phyloP scores from a whole-genome alignment of 257 asterid species.

The Leptodermis oblonga region DNA sequence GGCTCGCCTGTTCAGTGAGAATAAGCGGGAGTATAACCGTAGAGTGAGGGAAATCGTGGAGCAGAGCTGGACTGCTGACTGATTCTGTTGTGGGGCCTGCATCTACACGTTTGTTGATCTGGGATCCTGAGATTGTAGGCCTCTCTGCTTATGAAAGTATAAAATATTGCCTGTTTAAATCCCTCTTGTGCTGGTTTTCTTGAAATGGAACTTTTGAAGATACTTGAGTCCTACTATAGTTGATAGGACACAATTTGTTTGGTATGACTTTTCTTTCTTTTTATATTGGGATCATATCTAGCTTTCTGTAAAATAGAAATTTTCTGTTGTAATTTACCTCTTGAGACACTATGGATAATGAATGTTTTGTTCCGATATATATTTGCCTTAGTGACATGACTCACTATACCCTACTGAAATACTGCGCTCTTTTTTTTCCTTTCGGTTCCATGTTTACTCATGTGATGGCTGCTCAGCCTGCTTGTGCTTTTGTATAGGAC shows the following conservation, averaged over 20 bases:
- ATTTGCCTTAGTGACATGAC: no score
- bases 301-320: conserved; percentile 31
- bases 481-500: no score
- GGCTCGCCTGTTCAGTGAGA: conserved; percentile 80
- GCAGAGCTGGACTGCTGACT: conserved; percentile 93
- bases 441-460: no score
- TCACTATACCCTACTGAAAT: no score
- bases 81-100: conserved; percentile 15
- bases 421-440: no score
- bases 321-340: conserved; percentile 17
- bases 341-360: neutral
- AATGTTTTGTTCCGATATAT: conserved; percentile 3
- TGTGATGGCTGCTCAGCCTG: no score
- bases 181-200: conserved; percentile 14
- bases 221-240: conserved; percentile 18
- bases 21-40: conserved; percentile 73
- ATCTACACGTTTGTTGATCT: neutral
- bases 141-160: conserved; percentile 18
- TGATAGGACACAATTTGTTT: conserved; percentile 21
- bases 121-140: conserved; percentile 17
- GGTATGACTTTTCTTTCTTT: conserved; percentile 14
- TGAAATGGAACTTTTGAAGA: conserved; percentile 17
- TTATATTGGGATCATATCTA: conserved; percentile 15
- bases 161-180: conserved; percentile 16
- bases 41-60: conserved; percentile 73